These are phyloP conservation scores for Lepidium didymum DNA, from an alignment of 345 rosid species.

Conservation along the genomic window DNA sequence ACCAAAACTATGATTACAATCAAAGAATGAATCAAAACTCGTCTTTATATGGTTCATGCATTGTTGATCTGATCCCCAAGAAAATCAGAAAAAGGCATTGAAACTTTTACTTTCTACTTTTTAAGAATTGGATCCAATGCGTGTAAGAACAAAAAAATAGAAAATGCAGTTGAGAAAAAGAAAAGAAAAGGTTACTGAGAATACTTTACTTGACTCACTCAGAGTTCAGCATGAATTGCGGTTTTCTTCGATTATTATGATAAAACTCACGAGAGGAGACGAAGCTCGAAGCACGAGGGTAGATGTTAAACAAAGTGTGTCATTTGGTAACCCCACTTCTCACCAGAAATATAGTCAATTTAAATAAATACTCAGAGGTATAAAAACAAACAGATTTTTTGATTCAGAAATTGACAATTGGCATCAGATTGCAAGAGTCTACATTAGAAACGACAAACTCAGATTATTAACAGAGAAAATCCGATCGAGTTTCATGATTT, in stretches of 20 bases:
- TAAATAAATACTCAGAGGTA: not conserved
- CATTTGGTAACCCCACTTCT: conserved; percentile 28
- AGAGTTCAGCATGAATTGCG: conserved; percentile 6
- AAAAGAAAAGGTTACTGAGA: not conserved
- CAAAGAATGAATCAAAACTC: conserved; percentile 5
- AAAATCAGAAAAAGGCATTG: not conserved
- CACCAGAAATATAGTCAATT: not conserved
- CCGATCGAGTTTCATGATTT: conserved; percentile 8
- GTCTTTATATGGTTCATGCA: conserved; percentile 19
- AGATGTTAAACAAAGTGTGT: conserved; percentile 21
- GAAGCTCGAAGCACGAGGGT: conserved; percentile 35
- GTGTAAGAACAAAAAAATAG: conserved; percentile 4
- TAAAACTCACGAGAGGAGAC: conserved; percentile 20
- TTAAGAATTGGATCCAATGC: conserved; percentile 20
- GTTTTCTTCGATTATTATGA: not conserved
- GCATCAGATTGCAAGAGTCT: conserved; percentile 5
- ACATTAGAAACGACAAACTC: conserved; percentile 22
- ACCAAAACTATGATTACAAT: conserved; percentile 1
- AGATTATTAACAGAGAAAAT: no score
- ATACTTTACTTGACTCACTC: conserved; percentile 4
- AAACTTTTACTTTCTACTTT: not conserved
- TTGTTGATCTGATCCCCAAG: no score
- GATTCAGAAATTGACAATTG: conserved; percentile 13
- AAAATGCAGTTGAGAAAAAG: no score
- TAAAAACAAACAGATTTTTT: not conserved